Conservation (phyloP, 2,329 filamentous ascomycete species). For the Colletotrichum chlorophyti region DNA sequence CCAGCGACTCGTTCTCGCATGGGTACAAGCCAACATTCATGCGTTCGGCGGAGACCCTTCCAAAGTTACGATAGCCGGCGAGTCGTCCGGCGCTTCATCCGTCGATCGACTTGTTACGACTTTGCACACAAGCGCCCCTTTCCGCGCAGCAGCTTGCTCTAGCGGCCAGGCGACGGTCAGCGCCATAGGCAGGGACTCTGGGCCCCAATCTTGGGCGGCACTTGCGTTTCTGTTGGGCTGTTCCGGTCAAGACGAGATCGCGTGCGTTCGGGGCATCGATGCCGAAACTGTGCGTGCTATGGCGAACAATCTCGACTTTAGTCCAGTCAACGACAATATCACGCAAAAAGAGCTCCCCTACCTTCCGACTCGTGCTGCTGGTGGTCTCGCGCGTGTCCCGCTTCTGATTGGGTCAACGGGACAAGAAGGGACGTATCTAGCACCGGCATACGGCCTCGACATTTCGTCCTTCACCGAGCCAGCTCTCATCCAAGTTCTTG, state of each 20-base stretch:
- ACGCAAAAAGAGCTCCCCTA: constrained; percentile 10
- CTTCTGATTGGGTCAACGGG: not conserved
- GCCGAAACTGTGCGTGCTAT: not conserved
- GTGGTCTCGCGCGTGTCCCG: not conserved
- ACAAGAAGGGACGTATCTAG: constrained; percentile 2
- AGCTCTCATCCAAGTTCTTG: not conserved
- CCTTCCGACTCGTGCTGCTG: not conserved
- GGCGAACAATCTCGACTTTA: not conserved
- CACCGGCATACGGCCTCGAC: not conserved
- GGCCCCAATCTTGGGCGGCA: not conserved
- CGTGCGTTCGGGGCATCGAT: not conserved
- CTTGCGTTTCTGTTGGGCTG: not conserved
- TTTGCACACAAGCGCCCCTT: not conserved
- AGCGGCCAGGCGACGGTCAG: constrained; percentile 14
- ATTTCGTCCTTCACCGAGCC: not conserved
- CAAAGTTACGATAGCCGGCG: constrained; percentile 67
- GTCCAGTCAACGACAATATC: constrained; percentile 5
- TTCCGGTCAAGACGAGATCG: not conserved
- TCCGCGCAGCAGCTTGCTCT: constrained; percentile 2
- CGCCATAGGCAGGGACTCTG: constrained; percentile 1
- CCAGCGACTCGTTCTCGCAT: constrained; percentile 62
- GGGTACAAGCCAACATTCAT: constrained; percentile 67
- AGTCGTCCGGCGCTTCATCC: constrained; percentile 61
- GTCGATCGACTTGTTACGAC: constrained; percentile 39
- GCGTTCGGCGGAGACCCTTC: constrained; percentile 68